Evolutionary conservation across 1,284 basidiomycete genomes (phyloP).

Genomic region (Fomitopsis betulina): DNA sequence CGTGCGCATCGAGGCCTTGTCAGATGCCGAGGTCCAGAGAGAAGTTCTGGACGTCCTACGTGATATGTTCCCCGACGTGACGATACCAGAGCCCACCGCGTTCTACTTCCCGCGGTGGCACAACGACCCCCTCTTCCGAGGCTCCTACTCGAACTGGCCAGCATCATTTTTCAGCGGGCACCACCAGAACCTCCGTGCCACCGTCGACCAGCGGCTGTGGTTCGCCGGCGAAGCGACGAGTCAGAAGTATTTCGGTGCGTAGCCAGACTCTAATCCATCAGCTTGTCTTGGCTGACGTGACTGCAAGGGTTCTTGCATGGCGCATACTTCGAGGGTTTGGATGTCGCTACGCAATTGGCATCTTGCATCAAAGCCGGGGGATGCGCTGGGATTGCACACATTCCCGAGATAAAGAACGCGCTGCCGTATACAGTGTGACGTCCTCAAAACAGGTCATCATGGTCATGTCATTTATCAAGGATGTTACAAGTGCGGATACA

Average conservation of each 20-base stretch:
- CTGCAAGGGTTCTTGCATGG: constrained; percentile 29
- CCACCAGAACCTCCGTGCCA: constrained; percentile 51
- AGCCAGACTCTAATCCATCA: not conserved
- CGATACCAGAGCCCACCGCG: constrained; percentile 45
- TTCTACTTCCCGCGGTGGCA: constrained; percentile 57
- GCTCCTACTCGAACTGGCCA: constrained; percentile 70
- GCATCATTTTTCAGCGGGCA: constrained; percentile 47
- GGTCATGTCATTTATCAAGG: too few relatives aligned
- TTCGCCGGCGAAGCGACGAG: constrained; percentile 64
- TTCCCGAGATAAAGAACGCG: constrained; percentile 19
- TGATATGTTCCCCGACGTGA: constrained; percentile 51
- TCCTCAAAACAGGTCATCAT: too few relatives aligned
- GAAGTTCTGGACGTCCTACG: constrained; percentile 52
- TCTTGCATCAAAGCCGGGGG: constrained; percentile 32
- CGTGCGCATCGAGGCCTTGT: constrained; percentile 47
- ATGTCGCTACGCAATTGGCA: constrained; percentile 30
- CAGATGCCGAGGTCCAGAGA: constrained; percentile 41
- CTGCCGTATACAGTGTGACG: constrained; percentile 8
- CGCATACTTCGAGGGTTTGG: constrained; percentile 30
- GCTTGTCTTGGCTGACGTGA: not conserved
- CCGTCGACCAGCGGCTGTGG: constrained; percentile 45
- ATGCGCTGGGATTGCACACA: constrained; percentile 24
- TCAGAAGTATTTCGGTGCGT: constrained; percentile 49
- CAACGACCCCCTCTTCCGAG: constrained; percentile 50
- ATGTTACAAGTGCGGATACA: too few relatives aligned